Conservation (phyloP, 208 protist species). For the Leishmania guyanensis region DNA sequence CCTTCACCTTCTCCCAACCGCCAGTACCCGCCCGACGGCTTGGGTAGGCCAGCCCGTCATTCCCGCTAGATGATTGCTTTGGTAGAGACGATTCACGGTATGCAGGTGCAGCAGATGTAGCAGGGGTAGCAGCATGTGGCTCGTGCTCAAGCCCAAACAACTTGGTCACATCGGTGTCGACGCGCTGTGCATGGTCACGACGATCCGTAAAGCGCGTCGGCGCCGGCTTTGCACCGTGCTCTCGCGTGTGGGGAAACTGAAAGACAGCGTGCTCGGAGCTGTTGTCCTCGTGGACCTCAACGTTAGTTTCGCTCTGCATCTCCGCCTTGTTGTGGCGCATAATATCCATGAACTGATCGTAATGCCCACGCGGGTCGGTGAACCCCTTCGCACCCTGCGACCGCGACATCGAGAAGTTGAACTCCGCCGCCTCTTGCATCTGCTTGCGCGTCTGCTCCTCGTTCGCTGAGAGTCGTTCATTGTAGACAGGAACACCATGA, state of each 20-base stretch:
- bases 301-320: constrained; percentile 34
- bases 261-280: constrained; percentile 49
- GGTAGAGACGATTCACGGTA: constrained; percentile 11
- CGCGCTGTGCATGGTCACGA: constrained; percentile 34
- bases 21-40: constrained; percentile 10
- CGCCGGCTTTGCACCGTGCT: constrained; percentile 56
- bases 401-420: constrained; percentile 70
- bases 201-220: constrained; percentile 29
- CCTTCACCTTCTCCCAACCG: constrained; percentile 15
- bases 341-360: constrained; percentile 69
- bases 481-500: constrained; percentile 86
- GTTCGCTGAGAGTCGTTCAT: constrained; percentile 79
- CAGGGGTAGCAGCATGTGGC: background rate
- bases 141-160: constrained; percentile 26
- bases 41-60: constrained; percentile 2
- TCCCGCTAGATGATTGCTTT: background rate
- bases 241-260: constrained; percentile 71
- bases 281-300: constrained; percentile 71
- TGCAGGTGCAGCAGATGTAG: background rate
- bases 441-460: constrained; percentile 82
- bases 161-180: constrained; percentile 45
- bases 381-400: constrained; percentile 84
- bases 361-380: constrained; percentile 80
- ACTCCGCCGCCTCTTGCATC: constrained; percentile 87
- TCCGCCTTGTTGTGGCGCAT: constrained; percentile 68